Evolutionary conservation across 257 asterid genomes (phyloP), one percentile per base, ranked within the genome.

Genomic region (Solanum medicagineum): DNA sequence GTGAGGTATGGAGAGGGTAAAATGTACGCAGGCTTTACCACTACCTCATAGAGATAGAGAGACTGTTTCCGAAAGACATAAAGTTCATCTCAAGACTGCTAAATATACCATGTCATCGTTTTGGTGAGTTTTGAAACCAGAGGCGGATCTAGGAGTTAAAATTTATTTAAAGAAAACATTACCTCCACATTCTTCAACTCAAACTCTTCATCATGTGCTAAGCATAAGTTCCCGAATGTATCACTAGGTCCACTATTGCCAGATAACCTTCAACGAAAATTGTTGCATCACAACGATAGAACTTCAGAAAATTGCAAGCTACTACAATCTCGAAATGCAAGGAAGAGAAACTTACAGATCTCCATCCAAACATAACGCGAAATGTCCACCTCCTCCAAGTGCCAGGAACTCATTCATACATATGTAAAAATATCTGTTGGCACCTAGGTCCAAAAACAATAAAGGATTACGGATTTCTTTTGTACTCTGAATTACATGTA

Each of bases 241-340:
- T 97, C 99, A 77, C 95, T 92, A 55, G 97, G 93, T 63, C 99
- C 98, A 87, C 98, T 97, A 66, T 93, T 90, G 84, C 99, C 99
- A 15, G 90, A 89, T 88, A 97, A 92, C 89, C 99, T 97, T 86
- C 60, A 49, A 57, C 20, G 15, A 47, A 65, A 40, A 54, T 42
- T 26, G 29, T 53, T 29, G 54, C 7, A 79, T 53, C 51, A 53
- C 7, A 0, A 53, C 10, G 8, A 79, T 26, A 49, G 66, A 29
- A 54, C 49, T 79, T 79, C 83, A 79, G 3, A 24, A 24, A 3
- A 47, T 65, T 53, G 49, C 11, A 29, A 26, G 44, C 29, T 29
- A 0, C 29, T 29, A 0, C 19, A 26, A 12, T 54, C 59, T 16
- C 29, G 19, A 73, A 32, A 44, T 36, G 55, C 36, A 11, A 70